Conservation (phyloP, 2,329 filamentous ascomycete species). For the Ophiocordyceps camponoti-leonardi region DNA sequence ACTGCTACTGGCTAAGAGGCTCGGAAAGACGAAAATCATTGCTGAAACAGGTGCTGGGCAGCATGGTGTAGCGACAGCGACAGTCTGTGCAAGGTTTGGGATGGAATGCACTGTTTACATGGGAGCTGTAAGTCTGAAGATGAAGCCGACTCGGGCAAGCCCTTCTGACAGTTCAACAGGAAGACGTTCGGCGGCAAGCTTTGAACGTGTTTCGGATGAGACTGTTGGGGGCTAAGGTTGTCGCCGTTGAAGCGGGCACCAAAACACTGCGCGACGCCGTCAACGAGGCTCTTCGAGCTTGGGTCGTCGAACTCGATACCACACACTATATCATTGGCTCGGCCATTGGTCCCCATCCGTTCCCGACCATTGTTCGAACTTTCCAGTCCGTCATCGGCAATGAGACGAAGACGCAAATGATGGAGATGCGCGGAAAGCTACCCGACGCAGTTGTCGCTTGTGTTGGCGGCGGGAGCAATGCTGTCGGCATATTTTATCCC, state of each 20-base stretch:
- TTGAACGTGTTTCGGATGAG: slow-evolving; percentile 98
- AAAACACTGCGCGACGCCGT: slow-evolving; percentile 73
- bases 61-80: slow-evolving; percentile 94
- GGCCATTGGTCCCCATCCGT: slow-evolving; percentile 92
- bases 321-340: slow-evolving; percentile 98
- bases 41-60: slow-evolving; percentile 95
- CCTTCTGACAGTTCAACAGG: slow-evolving; percentile 18
- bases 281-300: slow-evolving; percentile 86
- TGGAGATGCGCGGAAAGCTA: slow-evolving; percentile 66
- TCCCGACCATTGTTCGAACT: slow-evolving; percentile 91
- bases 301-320: slow-evolving; percentile 82
- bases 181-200: slow-evolving; percentile 90
- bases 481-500: slow-evolving; percentile 95
- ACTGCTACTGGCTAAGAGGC: slow-evolving; percentile 63
- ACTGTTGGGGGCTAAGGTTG: slow-evolving; percentile 78
- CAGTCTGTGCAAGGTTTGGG: slow-evolving; percentile 93
- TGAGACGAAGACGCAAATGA: slow-evolving; percentile 88
- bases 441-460: slow-evolving; percentile 94
- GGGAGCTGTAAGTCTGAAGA: slow-evolving; percentile 46
- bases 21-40: slow-evolving; percentile 95
- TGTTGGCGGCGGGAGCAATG: slow-evolving; percentile 89
- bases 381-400: slow-evolving; percentile 95
- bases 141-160: neutral
- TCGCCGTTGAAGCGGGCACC: slow-evolving; percentile 83
- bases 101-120: slow-evolving; percentile 98